Base-by-base conservation (phyloP, 192 early-diverging fungal genomes). In the Podila epigama region DNA sequence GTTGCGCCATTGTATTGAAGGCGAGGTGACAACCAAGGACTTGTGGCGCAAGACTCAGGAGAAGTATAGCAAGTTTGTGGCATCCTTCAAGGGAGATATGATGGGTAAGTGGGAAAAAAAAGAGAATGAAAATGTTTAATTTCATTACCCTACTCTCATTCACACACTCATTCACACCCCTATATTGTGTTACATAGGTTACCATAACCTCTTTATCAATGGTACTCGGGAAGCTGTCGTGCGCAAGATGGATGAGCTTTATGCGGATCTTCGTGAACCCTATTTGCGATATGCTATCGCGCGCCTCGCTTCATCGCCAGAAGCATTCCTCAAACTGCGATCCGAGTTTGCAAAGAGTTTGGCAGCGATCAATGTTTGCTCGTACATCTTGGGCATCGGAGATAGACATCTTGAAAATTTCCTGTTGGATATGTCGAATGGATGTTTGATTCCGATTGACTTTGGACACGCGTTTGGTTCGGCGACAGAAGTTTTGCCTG, bases 401-500 rank as follows among this genome's bases (percentile, higher is more conserved):
- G 93, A 94, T 83, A 84, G 93, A 27, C 93, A 94, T 60, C 63
- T 90, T 56, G 93, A 94, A 37, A 94, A 94, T 65, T 90, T 92
- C 65, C 69, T 94, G 62, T 56, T 94, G 16, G 88, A 93, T 54
- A 68, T 87, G 66, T 86, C 81, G 42, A 87, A 73, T 67, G 92
- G 93, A 13, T 80, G 84, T 31, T 64, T 94, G 18, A 83, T 94
- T 20, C 86, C 87, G 0, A 94, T 94, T 67, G 93, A 94, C 82
- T 94, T 94, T 65, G 93, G 93, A 0, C 91, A 93, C 60, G 93
- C 93, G 4, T 94, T 94, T 79, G 93, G 92, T 16, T 92, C 93
- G 0, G 92, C 92, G 1, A 92, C 93, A 0, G 92, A 93, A 60
- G 75, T 89, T 7, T 71, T 94, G 1, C 89, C 92, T 3, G 85